phyloP scores from a whole-genome alignment of 2,329 filamentous ascomycete genomes.

The Blumeria graminis region DNA sequence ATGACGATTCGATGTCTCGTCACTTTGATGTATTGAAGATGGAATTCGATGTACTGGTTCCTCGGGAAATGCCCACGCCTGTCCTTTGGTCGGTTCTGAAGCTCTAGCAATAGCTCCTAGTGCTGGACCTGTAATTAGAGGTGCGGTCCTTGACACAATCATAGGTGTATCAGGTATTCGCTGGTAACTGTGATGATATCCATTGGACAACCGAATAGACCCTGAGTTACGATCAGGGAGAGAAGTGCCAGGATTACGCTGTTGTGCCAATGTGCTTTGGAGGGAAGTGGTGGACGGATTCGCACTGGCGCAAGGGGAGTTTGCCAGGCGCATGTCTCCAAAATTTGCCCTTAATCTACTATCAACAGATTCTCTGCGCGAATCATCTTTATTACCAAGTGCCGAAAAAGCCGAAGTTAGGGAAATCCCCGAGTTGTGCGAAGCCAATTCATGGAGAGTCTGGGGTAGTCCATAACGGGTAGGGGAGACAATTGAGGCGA shows the following conservation, averaged over 20 bases:
- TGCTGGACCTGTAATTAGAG: slow-evolving; percentile 49
- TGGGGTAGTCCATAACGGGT: slow-evolving; percentile 18
- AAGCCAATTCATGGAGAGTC: slow-evolving; percentile 7
- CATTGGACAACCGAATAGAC: slow-evolving; percentile 36
- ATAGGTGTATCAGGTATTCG: slow-evolving; percentile 11
- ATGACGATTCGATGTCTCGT: slow-evolving; percentile 19
- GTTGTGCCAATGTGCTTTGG: slow-evolving; percentile 43
- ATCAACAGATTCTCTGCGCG: slow-evolving; percentile 55
- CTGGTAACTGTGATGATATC: slow-evolving; percentile 29
- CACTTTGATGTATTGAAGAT: slow-evolving; percentile 22
- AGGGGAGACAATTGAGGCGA: slow-evolving; percentile 40
- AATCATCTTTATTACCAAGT: slow-evolving; percentile 17
- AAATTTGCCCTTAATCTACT: slow-evolving; percentile 53
- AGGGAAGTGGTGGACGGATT: slow-evolving; percentile 57
- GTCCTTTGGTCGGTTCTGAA: slow-evolving; percentile 58
- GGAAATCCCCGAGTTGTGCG: slow-evolving; percentile 8
- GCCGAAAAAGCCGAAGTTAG: not conserved
- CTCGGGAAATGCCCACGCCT: slow-evolving; percentile 65
- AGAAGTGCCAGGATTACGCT: slow-evolving; percentile 29
- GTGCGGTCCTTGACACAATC: slow-evolving; percentile 32
- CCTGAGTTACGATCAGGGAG: slow-evolving; percentile 22
- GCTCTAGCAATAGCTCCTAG: slow-evolving; percentile 42
- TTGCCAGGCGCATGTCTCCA: slow-evolving; percentile 41
- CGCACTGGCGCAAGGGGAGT: slow-evolving; percentile 50
- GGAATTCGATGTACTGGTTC: slow-evolving; percentile 33